Evolutionary conservation across 2,329 filamentous ascomycete species (phyloP), one percentile per base, ranked within the genome.

Genomic region (Aspergillus versicolor): DNA sequence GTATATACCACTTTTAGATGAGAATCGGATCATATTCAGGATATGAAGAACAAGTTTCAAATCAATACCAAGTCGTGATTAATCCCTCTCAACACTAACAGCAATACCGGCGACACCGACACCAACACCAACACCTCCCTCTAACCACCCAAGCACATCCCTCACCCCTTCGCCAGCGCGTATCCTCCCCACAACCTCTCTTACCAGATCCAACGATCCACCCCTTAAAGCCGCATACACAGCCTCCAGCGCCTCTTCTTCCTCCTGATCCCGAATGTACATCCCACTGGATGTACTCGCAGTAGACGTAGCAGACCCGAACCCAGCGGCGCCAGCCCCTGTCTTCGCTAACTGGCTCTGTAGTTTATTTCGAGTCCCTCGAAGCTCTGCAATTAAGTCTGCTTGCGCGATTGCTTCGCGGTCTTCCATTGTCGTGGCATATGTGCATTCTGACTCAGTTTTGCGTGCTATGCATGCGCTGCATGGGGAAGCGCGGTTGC

Each of bases 401-500:
- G 63, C 61, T 11, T 58, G 55, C 11, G 58, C 57, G 30, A 65
- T 63, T n/a, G 61, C 59, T 46, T 62, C 46, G 17, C 63, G 56
- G 24, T 65, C 63, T 13, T 50, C 56, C 24, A 54, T 52, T 12
- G 59, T 54, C 3, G 52, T 54, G 2, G 58, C 47, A 48, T 65
- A 65, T 17, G 51, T 61, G 47, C 63, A 65, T 50, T 65, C 61
- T 2, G 56, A 15, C 0, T 52, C 24, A 11, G 58, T 54, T 19
- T 48, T 52, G 13, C 63, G 63, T 2, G 59, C 38, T n/a, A 57
- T 54, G 56, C 63, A 65, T 13, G 59, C 49, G 19, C 32, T 54
- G 54, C 63, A 65, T 22, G 63, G 63, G 13, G 57, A 47, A 9
- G 52, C 40, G 47, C 63, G 61, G 51, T 63, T 53, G 42, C 63